phyloP scores from a whole-genome alignment of 192 early-diverging fungal genomes.

The Gonapodya prolifera region DNA sequence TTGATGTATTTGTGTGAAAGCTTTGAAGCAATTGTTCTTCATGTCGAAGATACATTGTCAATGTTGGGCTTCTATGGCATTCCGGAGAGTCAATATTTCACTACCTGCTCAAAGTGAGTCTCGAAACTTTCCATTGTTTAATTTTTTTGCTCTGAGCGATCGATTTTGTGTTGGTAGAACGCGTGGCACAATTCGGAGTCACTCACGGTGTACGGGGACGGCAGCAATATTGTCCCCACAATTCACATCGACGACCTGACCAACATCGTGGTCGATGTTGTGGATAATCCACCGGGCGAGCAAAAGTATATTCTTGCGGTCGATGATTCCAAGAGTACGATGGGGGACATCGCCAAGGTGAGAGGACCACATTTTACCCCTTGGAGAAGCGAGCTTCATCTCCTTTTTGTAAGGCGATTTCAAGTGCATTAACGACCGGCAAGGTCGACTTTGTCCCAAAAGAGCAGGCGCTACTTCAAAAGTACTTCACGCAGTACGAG shows the following conservation, averaged over 20 bases:
- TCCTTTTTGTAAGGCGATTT: constrained; percentile 26
- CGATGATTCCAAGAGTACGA: constrained; percentile 38
- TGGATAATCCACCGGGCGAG: constrained; percentile 32
- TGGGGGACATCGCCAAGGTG: constrained; percentile 40
- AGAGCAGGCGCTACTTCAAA: constrained; percentile 37
- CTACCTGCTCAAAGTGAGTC: constrained; percentile 32
- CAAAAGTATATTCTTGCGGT: constrained; percentile 39
- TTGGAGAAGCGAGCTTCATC: not conserved
- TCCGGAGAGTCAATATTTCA: constrained; percentile 43
- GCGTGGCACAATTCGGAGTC: constrained; percentile 45
- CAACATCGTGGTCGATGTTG: constrained; percentile 39
- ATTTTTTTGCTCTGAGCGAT: not conserved
- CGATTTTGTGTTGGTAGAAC: constrained; percentile 11
- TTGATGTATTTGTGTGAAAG: not conserved
- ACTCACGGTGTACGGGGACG: constrained; percentile 41
- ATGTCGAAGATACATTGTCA: constrained; percentile 28
- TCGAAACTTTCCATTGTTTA: not conserved
- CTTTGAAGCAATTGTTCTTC: too few species aligned
- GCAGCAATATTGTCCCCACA: constrained; percentile 34
- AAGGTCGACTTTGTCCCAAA: constrained; percentile 35
- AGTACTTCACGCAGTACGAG: constrained; percentile 30
- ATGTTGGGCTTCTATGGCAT: constrained; percentile 40
- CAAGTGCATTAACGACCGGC: constrained; percentile 33
- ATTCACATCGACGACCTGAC: constrained; percentile 44
- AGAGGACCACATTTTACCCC: not conserved